These are phyloP conservation scores for Melaleuca alternifolia DNA, from an alignment of 345 rosid genomes.

Conservation along the genomic window DNA sequence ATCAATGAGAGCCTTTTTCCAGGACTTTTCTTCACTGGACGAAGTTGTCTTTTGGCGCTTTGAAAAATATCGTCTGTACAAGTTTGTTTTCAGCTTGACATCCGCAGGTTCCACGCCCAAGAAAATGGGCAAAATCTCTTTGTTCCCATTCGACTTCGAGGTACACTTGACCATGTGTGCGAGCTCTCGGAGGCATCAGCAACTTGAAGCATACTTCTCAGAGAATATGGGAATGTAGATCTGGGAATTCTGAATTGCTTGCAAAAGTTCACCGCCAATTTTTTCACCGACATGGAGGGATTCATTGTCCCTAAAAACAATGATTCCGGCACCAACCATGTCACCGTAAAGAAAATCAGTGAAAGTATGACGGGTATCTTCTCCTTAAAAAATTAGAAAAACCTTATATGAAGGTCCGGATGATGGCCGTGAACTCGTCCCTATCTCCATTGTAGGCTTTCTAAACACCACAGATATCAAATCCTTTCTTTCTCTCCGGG, in stretches of 20 bases:
- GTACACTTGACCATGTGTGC: background rate
- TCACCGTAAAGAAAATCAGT: background rate
- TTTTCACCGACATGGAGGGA: background rate
- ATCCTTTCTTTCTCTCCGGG: too few species aligned
- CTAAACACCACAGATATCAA: background rate
- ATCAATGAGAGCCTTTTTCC: too few species aligned
- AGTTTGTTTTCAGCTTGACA: background rate
- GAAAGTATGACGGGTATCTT: accelerated
- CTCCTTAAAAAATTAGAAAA: background rate
- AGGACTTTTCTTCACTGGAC: too few species aligned
- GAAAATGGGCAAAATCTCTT: background rate
- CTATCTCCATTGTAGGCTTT: background rate
- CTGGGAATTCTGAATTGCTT: background rate
- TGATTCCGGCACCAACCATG: background rate
- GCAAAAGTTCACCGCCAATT: background rate
- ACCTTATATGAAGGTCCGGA: background rate
- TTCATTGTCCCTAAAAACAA: background rate
- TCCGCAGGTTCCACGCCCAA: background rate
- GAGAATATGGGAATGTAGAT: background rate
- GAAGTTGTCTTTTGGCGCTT: accelerated
- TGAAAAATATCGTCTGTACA: accelerated
- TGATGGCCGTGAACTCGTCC: background rate
- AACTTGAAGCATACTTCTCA: background rate
- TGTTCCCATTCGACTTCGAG: background rate
- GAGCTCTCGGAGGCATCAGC: background rate